Conservation (phyloP, 805 yeast species). For the Starmerella bacillaris region DNA sequence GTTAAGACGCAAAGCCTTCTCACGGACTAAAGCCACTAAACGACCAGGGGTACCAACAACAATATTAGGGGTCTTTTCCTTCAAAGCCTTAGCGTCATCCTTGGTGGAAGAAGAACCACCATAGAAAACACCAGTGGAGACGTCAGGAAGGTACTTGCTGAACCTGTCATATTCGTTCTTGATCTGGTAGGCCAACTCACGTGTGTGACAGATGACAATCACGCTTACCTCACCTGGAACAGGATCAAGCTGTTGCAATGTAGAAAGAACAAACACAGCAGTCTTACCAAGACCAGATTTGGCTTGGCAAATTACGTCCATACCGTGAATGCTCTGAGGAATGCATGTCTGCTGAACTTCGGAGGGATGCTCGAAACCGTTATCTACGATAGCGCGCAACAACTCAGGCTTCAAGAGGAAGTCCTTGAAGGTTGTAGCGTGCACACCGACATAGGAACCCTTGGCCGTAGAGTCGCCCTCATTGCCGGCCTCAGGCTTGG, state of each 20-base stretch:
- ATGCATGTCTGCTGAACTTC: slow-evolving; percentile 98
- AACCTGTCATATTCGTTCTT: slow-evolving; percentile 93
- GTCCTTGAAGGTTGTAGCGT: slow-evolving; percentile 97
- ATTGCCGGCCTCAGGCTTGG: slow-evolving; percentile 17
- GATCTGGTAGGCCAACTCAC: slow-evolving; percentile 97
- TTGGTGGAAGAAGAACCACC: slow-evolving; percentile 82
- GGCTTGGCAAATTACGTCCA: slow-evolving; percentile 96
- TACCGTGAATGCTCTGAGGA: slow-evolving; percentile 94
- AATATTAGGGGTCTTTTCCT: slow-evolving; percentile 89
- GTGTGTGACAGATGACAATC: slow-evolving; percentile 89
- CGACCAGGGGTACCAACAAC: slow-evolving; percentile 98
- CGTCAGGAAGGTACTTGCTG: slow-evolving; percentile 97
- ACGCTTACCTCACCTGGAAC: slow-evolving; percentile 93
- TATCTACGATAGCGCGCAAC: slow-evolving; percentile 91
- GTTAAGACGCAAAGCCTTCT: slow-evolving; percentile 68
- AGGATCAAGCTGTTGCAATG: slow-evolving; percentile 93
- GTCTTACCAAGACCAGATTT: slow-evolving; percentile 99
- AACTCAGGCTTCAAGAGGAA: slow-evolving; percentile 91
- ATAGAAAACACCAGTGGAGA: slow-evolving; percentile 86
- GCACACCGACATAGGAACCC: slow-evolving; percentile 95
- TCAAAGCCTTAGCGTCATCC: slow-evolving; percentile 62
- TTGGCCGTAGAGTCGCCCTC: slow-evolving; percentile 35
- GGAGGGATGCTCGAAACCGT: slow-evolving; percentile 99
- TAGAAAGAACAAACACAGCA: slow-evolving; percentile 89
- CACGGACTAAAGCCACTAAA: slow-evolving; percentile 81